These are phyloP conservation scores for Fusarium sp. DNA, from an alignment of 2,329 filamentous ascomycete genomes.

Conservation along the genomic window DNA sequence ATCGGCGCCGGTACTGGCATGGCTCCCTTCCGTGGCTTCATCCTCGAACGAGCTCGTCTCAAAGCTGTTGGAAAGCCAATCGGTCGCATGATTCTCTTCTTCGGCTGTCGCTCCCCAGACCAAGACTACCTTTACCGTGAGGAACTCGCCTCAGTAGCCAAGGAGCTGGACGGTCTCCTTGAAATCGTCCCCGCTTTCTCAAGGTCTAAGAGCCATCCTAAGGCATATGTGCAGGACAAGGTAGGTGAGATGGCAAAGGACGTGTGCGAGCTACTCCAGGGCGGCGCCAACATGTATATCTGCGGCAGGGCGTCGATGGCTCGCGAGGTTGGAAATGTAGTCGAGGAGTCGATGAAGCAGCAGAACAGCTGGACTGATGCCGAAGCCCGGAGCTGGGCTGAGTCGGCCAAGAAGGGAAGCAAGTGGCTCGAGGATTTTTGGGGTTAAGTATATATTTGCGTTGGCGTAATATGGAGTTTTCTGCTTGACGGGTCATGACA, in stretches of 20 bases:
- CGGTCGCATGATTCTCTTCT: constrained; percentile 56
- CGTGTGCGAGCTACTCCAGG: constrained; percentile 44
- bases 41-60: constrained; percentile 38
- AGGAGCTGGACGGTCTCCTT: constrained; percentile 21
- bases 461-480: background rate
- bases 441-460: constrained; percentile 46
- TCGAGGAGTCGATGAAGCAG: constrained; percentile 49
- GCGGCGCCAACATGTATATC: constrained; percentile 52
- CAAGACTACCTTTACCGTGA: constrained; percentile 64
- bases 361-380: constrained; percentile 50
- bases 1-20: constrained; percentile 60
- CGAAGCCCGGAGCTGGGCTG: constrained; percentile 56
- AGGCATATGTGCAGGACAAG: constrained; percentile 51
- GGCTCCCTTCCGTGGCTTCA: constrained; percentile 50
- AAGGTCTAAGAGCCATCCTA: constrained; percentile 14
- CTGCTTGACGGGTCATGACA: background rate
- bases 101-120: constrained; percentile 63
- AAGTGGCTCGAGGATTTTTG: constrained; percentile 64
- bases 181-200: constrained; percentile 38
- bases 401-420: constrained; percentile 56
- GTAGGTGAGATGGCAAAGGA: constrained; percentile 45
- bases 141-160: constrained; percentile 41
- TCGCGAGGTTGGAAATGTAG: constrained; percentile 52
- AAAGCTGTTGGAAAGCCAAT: constrained; percentile 35
- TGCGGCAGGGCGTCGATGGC: constrained; percentile 54